Evolutionary conservation across 805 yeast species (phyloP).

Genomic region (Candida michaelii): DNA sequence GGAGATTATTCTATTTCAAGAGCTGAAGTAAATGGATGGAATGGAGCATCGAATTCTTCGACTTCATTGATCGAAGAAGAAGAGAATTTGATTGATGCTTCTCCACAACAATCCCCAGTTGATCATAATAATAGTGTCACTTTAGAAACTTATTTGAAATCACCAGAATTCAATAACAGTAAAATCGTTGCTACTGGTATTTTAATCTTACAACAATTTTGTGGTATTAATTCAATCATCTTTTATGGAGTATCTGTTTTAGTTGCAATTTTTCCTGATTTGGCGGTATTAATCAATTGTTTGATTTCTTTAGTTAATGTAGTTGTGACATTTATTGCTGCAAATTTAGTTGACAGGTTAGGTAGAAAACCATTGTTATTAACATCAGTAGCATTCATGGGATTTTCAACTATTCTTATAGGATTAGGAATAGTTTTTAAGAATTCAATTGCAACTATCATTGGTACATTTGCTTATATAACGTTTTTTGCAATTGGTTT

Average conservation of each 20-base stretch:
- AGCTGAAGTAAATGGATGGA: slow-evolving; percentile 40
- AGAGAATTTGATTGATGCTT: slow-evolving; percentile 13
- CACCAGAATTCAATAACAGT: slow-evolving; percentile 55
- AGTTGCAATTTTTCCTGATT: slow-evolving; percentile 65
- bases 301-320: slow-evolving; percentile 74
- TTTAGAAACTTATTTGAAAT: slow-evolving; percentile 46
- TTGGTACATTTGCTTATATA: slow-evolving; percentile 71
- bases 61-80: slow-evolving; percentile 13
- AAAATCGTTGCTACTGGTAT: slow-evolving; percentile 67
- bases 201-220: slow-evolving; percentile 83
- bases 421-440: slow-evolving; percentile 60
- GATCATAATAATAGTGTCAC: slow-evolving; percentile 18
- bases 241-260: slow-evolving; percentile 91
- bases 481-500: slow-evolving; percentile 86
- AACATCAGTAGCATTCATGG: slow-evolving; percentile 69
- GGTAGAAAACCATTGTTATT: slow-evolving; percentile 69
- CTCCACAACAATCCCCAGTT: not conserved
- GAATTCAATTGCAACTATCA: slow-evolving; percentile 50
- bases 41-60: not conserved
- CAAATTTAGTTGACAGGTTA: slow-evolving; percentile 68
- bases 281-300: slow-evolving; percentile 72
- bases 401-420: slow-evolving; percentile 59
- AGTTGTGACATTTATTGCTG: slow-evolving; percentile 69
- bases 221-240: slow-evolving; percentile 90
- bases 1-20: slow-evolving; percentile 37